These are phyloP conservation scores for Chamaenerion angustifolium DNA, from an alignment of 345 rosid species.

Conservation along the genomic window DNA sequence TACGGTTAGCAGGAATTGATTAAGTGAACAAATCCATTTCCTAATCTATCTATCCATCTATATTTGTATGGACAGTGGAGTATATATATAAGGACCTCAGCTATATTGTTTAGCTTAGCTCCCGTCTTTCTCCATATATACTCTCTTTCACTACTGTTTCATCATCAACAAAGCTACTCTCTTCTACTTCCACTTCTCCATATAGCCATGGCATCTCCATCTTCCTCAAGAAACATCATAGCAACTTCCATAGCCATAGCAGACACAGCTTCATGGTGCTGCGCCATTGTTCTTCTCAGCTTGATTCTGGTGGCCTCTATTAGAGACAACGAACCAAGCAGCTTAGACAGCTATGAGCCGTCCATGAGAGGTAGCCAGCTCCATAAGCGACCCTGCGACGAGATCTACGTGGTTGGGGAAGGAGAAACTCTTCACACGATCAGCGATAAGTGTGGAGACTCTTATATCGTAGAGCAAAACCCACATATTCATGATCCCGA, in stretches of 20 bases:
- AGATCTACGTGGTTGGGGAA: constrained; percentile 21
- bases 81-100: too few species aligned
- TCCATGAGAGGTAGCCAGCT: constrained; percentile 6
- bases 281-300: constrained; percentile 9
- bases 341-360: background rate
- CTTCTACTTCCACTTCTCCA: background rate
- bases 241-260: constrained; percentile 7
- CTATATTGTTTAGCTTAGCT: too few species aligned
- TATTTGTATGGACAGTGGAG: too few species aligned
- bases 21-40: too few species aligned
- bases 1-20: too few species aligned
- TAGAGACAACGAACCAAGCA: background rate
- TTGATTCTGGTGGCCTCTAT: constrained; percentile 12
- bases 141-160: background rate
- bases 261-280: constrained; percentile 13
- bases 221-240: constrained; percentile 1
- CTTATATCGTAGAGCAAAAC: constrained; percentile 24
- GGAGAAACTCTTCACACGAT: constrained; percentile 28
- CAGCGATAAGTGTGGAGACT: constrained; percentile 27
- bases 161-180: background rate
- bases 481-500: constrained; percentile 30
- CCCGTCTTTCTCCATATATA: too few species aligned
- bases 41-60: too few species aligned
- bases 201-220: background rate
- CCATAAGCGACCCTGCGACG: constrained; percentile 16